phyloP scores from a whole-genome alignment of 805 yeast genomes.

The Suhomyces emberorum region DNA sequence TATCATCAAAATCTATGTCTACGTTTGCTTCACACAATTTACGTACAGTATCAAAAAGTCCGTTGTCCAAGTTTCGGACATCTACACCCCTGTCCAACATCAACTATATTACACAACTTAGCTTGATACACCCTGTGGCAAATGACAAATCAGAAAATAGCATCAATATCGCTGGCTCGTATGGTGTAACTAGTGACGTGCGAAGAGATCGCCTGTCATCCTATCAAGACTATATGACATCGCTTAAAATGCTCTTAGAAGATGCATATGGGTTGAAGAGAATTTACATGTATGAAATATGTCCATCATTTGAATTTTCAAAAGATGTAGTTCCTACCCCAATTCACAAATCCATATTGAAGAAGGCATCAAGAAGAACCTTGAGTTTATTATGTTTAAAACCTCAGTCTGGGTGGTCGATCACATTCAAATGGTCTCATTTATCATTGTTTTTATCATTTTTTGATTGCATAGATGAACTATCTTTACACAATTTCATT shows the following conservation, averaged over 20 bases:
- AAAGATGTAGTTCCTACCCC: neutral
- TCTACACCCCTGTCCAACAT: constrained; percentile 25
- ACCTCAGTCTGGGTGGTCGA: constrained; percentile 50
- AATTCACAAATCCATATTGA: neutral
- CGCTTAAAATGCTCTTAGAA: constrained; percentile 34
- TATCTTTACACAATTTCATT: constrained; percentile 45
- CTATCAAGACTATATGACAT: constrained; percentile 24
- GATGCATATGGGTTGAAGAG: constrained; percentile 45
- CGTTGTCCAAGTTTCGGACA: constrained; percentile 18
- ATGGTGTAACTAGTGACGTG: constrained; percentile 24
- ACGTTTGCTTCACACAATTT: constrained; percentile 35
- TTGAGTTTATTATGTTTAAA: constrained; percentile 34
- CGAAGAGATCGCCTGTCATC: constrained; percentile 13
- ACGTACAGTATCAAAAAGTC: constrained; percentile 13
- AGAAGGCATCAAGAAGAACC: constrained; percentile 15
- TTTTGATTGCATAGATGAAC: constrained; percentile 35
- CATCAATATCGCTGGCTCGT: constrained; percentile 36
- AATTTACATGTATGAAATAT: constrained; percentile 42
- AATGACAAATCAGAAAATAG: constrained; percentile 17
- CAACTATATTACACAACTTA: constrained; percentile 27
- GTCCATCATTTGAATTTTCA: constrained; percentile 46
- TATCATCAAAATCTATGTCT: constrained; percentile 28
- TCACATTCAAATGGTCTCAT: constrained; percentile 46
- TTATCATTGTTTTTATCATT: constrained; percentile 45
- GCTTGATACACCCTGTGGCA: constrained; percentile 34